A percentile compares a stretch with the other conserved stretches of the same genome.
These are phyloP conservation scores for Zymoseptoria crescenta DNA, from an alignment of 2,329 filamentous ascomycete genomes.

Conservation along the genomic window DNA sequence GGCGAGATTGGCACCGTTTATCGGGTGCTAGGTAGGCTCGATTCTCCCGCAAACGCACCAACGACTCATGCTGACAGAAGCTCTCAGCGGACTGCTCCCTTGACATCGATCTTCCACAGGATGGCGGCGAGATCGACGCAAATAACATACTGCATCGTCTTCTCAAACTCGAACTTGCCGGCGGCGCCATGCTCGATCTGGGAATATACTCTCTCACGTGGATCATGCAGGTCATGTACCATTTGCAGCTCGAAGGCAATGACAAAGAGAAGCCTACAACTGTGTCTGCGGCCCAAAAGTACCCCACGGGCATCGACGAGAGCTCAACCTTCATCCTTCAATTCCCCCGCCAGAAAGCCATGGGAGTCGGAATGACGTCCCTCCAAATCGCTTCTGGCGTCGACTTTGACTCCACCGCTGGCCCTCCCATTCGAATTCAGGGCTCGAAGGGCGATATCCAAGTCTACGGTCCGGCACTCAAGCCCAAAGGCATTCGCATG, in stretches of 20 bases:
- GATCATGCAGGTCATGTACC: constrained; percentile 26
- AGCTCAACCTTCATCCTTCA: constrained; percentile 34
- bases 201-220: constrained; percentile 41
- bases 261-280: constrained; percentile 31
- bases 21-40: too few species aligned
- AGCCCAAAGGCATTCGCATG: too few species aligned
- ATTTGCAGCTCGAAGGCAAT: constrained; percentile 27
- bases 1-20: too few species aligned
- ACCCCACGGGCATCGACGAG: constrained; percentile 28
- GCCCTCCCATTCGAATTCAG: constrained; percentile 29
- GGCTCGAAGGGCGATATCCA: constrained; percentile 34
- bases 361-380: too few species aligned
- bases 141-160: too few species aligned
- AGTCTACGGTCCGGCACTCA: constrained; percentile 27
- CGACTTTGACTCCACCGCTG: constrained; percentile 23
- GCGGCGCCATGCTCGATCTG: constrained; percentile 26
- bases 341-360: constrained; percentile 26
- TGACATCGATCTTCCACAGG: too few species aligned
- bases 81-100: too few species aligned
- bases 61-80: too few species aligned
- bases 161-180: too few species aligned
- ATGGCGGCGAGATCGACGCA: too few species aligned
- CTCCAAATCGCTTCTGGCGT: too few species aligned
- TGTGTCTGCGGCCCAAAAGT: constrained; percentile 33
- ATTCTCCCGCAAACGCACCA: too few species aligned